Percentiles rank a stretch among this genome's conserved stretches.
Conservation (phyloP, 306 rosid species). For the Trifolium subterraneum region DNA sequence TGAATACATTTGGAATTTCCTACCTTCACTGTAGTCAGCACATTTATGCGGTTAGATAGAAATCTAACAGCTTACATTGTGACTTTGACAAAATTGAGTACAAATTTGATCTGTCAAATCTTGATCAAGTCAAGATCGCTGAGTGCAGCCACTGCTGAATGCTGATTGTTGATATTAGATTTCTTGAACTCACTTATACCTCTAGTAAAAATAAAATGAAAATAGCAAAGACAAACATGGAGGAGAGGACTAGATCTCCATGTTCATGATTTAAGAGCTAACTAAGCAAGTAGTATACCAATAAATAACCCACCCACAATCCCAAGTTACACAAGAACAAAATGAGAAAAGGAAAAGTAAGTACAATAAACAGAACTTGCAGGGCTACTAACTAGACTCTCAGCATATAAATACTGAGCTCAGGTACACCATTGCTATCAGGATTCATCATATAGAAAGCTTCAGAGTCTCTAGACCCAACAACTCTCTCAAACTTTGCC, state of each 20-base stretch:
- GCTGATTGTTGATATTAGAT: neutral
- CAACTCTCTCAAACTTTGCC: constrained; percentile 92
- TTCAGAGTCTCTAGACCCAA: constrained; percentile 63
- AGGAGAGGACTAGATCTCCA: constrained; percentile 50
- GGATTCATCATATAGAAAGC: constrained; percentile 96
- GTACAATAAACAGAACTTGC: constrained; percentile 37
- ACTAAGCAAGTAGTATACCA: constrained; percentile 49
- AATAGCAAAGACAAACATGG: constrained; percentile 29
- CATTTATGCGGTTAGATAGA: neutral
- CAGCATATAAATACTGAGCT: constrained; percentile 89
- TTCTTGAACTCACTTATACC: constrained; percentile 34
- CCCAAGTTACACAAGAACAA: constrained; percentile 43
- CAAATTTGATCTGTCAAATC: neutral
- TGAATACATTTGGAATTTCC: neutral
- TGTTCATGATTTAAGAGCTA: constrained; percentile 49
- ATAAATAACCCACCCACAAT: constrained; percentile 43
- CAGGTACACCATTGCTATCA: constrained; percentile 93
- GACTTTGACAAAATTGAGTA: neutral
- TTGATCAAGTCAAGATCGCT: neutral
- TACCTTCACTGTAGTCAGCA: neutral
- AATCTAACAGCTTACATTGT: neutral
- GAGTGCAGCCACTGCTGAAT: neutral
- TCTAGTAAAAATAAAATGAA: constrained; percentile 16
- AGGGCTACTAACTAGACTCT: constrained; percentile 69
- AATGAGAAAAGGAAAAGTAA: constrained; percentile 15